These are phyloP conservation scores for Trichosporon ovoides DNA, from an alignment of 1,284 basidiomycete species.

Conservation along the genomic window DNA sequence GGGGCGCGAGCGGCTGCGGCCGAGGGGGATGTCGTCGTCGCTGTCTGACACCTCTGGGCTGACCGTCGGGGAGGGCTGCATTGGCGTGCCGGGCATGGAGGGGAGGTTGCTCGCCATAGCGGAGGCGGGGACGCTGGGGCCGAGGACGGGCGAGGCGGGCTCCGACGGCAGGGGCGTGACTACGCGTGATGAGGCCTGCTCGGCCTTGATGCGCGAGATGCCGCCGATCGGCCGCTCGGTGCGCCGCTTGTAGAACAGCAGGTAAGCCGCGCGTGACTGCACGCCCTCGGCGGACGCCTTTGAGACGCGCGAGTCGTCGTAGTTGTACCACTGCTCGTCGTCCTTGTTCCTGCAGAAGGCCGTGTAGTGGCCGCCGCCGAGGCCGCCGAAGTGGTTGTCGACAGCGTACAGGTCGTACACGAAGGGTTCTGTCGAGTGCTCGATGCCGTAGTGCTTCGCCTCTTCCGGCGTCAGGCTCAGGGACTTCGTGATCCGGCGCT, in stretches of 20 bases:
- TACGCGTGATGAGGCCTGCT: constrained; percentile 24
- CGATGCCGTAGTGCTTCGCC: constrained; percentile 57
- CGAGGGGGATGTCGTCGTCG: constrained; percentile 8
- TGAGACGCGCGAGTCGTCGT: constrained; percentile 85
- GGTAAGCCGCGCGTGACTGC: constrained; percentile 85
- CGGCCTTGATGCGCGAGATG: constrained; percentile 42
- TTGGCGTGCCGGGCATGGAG: constrained; percentile 19
- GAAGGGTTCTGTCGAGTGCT: constrained; percentile 65
- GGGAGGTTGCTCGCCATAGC: constrained; percentile 25
- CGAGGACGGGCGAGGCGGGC: constrained; percentile 12
- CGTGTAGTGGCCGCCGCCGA: constrained; percentile 97
- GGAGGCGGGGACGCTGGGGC: constrained; percentile 8
- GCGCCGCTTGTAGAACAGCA: constrained; percentile 90
- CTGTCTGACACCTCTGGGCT: constrained; percentile 3
- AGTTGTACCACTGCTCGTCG: constrained; percentile 91
- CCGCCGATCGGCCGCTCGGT: constrained; percentile 76
- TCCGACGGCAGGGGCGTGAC: constrained; percentile 14
- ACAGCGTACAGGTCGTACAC: constrained; percentile 90
- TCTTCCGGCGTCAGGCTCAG: constrained; percentile 59
- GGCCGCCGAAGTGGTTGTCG: constrained; percentile 89
- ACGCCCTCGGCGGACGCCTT: constrained; percentile 61
- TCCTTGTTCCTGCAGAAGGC: constrained; percentile 84
- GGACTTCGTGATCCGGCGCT: constrained; percentile 62
- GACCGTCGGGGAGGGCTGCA: constrained; percentile 23
- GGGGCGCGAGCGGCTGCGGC: constrained; percentile 1